Conservation (phyloP, 2,329 filamentous ascomycete species). For the Fusarium citri region DNA sequence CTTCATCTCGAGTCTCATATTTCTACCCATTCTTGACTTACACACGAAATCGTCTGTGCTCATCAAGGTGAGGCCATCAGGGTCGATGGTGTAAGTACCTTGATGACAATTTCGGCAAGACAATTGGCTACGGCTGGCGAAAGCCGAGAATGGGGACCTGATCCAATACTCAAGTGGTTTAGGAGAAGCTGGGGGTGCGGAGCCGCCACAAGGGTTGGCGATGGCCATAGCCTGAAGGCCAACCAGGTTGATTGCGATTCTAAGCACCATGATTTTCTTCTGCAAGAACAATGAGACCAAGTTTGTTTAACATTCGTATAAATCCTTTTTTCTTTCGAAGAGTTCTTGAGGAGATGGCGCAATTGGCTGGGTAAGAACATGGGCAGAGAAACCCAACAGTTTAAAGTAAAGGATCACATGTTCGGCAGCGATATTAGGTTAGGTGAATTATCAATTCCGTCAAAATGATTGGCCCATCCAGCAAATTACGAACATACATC, state of each 20-base stretch:
- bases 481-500: fast-evolving
- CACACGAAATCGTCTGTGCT: conserved; percentile 9
- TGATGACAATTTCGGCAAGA: conserved; percentile 26
- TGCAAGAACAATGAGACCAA: too few species aligned
- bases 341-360: too few species aligned
- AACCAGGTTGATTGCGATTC: neutral
- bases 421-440: neutral
- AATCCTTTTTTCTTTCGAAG: too few species aligned
- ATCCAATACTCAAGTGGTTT: neutral
- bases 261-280: neutral
- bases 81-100: conserved; percentile 22
- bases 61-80: conserved; percentile 44
- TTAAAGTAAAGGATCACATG: fast-evolving
- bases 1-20: neutral
- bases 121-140: conserved; percentile 15
- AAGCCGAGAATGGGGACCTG: neutral
- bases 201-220: conserved; percentile 9
- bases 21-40: conserved; percentile 11
- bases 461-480: conserved; percentile 2
- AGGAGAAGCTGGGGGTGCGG: conserved; percentile 6
- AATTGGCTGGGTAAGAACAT: too few species aligned
- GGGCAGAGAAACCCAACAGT: neutral
- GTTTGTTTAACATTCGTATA: too few species aligned
- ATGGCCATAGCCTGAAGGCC: neutral
- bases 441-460: conserved; percentile 1